These are phyloP conservation scores for Austroboletus sp. DNA, from an alignment of 1,284 basidiomycete species.

Conservation along the genomic window DNA sequence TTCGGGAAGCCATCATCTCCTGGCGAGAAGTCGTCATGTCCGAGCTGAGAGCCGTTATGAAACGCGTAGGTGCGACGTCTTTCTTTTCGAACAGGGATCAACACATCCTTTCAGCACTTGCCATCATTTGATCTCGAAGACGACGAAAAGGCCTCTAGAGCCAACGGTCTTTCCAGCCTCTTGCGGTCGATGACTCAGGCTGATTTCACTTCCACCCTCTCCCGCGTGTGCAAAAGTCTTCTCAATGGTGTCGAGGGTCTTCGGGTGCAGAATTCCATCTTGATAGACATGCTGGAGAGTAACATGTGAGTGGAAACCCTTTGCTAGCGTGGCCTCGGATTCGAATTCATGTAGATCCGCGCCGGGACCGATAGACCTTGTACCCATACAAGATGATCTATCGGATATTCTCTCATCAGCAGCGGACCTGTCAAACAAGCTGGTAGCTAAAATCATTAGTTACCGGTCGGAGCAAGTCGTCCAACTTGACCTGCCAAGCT, in stretches of 20 bases:
- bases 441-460: slow-evolving; percentile 71
- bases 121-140: slow-evolving; percentile 53
- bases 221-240: slow-evolving; percentile 59
- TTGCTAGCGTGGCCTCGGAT: slow-evolving; percentile 4
- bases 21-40: slow-evolving; percentile 75
- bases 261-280: slow-evolving; percentile 56
- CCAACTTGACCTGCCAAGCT: slow-evolving; percentile 63
- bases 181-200: slow-evolving; percentile 64
- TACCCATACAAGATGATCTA: slow-evolving; percentile 52
- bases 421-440: slow-evolving; percentile 78
- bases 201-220: slow-evolving; percentile 62
- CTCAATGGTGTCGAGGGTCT: slow-evolving; percentile 68
- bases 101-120: slow-evolving; percentile 40
- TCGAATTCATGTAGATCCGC: slow-evolving; percentile 29
- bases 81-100: slow-evolving; percentile 9
- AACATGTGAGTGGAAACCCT: slow-evolving; percentile 35
- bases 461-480: slow-evolving; percentile 76
- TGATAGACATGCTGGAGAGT: slow-evolving; percentile 56
- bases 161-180: slow-evolving; percentile 45
- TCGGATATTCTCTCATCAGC: slow-evolving; percentile 72
- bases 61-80: slow-evolving; percentile 40
- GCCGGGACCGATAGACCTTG: slow-evolving; percentile 35
- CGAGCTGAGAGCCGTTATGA: slow-evolving; percentile 59
- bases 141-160: slow-evolving; percentile 39
- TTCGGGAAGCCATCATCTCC: slow-evolving; percentile 61